A percentile compares a stretch with the other conserved stretches of the same genome.
These are phyloP conservation scores for Phyllosticta capitalensis DNA, from an alignment of 2,329 filamentous ascomycete genomes.

Conservation along the genomic window DNA sequence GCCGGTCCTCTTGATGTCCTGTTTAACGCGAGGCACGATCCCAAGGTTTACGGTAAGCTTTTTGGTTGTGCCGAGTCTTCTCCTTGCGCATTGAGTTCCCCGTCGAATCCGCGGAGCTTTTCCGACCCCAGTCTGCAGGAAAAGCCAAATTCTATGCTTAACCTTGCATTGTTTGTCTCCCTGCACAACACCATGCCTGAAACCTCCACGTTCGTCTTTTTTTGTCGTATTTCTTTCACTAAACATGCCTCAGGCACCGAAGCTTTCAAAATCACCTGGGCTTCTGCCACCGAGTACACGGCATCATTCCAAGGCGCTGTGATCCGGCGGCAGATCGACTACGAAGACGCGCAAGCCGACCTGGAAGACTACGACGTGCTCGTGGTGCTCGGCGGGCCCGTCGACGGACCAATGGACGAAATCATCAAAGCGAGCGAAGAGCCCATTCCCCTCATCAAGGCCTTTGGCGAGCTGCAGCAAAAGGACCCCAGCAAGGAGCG, in stretches of 20 bases:
- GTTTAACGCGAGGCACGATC: conserved; percentile 43
- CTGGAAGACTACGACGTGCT: conserved; percentile 72
- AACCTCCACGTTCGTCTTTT: no score
- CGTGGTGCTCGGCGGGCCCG: conserved; percentile 64
- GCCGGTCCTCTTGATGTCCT: conserved; percentile 51
- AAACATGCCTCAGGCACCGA: conserved; percentile 33
- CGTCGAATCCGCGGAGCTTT: no score
- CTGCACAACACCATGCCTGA: neutral
- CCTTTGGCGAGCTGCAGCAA: conserved; percentile 71
- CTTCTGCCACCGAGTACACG: conserved; percentile 37
- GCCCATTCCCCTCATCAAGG: conserved; percentile 62
- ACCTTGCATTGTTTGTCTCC: neutral
- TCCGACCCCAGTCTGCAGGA: neutral
- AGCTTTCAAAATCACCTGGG: conserved; percentile 46
- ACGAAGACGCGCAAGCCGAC: conserved; percentile 64
- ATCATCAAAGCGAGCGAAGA: conserved; percentile 44
- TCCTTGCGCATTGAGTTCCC: neutral
- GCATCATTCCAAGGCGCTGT: conserved; percentile 54
- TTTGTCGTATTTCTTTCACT: no score
- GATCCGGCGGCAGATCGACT: conserved; percentile 65
- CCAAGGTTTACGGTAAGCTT: conserved; percentile 40
- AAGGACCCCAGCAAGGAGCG: conserved; percentile 70
- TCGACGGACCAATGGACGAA: conserved; percentile 41
- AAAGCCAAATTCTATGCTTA: neutral
- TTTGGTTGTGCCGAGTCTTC: conserved; percentile 1